Evolutionary conservation across 768 basidiomycete genomes (phyloP).

Genomic region (Pilatotrama ljubarskyi): DNA sequence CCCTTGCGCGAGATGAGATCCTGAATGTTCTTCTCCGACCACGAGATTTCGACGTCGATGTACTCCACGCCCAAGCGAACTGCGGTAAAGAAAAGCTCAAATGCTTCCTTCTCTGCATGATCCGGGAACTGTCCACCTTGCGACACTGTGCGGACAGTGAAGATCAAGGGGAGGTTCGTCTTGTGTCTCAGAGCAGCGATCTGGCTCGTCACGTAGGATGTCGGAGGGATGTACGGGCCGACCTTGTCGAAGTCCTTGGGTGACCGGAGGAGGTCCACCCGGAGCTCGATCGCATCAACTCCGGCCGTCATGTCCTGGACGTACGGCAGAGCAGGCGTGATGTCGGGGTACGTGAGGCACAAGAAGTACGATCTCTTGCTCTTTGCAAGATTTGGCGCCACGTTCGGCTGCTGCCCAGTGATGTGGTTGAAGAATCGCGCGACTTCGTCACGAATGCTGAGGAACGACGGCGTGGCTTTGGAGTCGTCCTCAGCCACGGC

Average conservation of each 20-base stretch:
- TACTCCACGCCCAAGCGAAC: slow-evolving; percentile 88
- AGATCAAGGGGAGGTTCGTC: slow-evolving; percentile 85
- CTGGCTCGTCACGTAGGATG: slow-evolving; percentile 76
- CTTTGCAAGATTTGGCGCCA: slow-evolving; percentile 50
- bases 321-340: slow-evolving; percentile 63
- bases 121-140: slow-evolving; percentile 95
- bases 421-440: slow-evolving; percentile 88
- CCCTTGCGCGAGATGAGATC: slow-evolving; percentile 66
- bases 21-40: slow-evolving; percentile 61
- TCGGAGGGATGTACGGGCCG: slow-evolving; percentile 60
- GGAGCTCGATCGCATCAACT: slow-evolving; percentile 90
- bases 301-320: slow-evolving; percentile 79
- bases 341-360: slow-evolving; percentile 87
- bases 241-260: slow-evolving; percentile 46
- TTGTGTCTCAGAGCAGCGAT: slow-evolving; percentile 74
- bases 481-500: slow-evolving; percentile 12
- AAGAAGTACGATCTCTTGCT: slow-evolving; percentile 87
- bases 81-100: slow-evolving; percentile 75
- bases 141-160: slow-evolving; percentile 82
- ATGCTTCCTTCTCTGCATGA: slow-evolving; percentile 64
- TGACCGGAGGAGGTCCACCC: slow-evolving; percentile 83
- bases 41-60: slow-evolving; percentile 85
- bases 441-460: slow-evolving; percentile 59
- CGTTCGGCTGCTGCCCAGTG: slow-evolving; percentile 68
- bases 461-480: slow-evolving; percentile 23